Evolutionary conservation across 129 eudicot genomes (phyloP).

Genomic region (Flaveria sonorensis): DNA sequence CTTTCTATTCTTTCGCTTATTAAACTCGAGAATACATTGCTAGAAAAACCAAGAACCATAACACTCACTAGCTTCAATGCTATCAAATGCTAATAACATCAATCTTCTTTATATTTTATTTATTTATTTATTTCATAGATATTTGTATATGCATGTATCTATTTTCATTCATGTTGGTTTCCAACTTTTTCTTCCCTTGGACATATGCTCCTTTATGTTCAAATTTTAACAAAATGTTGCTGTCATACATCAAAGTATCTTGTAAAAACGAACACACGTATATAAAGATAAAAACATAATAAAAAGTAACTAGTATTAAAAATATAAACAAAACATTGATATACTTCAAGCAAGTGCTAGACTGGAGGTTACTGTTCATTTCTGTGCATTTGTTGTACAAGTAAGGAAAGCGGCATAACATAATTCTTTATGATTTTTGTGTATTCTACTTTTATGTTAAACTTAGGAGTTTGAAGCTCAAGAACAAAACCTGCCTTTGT

Average conservation of each 20-base stretch:
- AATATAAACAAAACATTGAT: too few relatives aligned
- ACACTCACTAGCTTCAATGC: slow-evolving; percentile 29
- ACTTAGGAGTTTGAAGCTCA: too few relatives aligned
- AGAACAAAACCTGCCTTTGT: too few relatives aligned
- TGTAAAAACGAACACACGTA: background rate
- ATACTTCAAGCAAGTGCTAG: too few relatives aligned
- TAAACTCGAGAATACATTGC: background rate
- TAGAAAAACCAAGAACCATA: slow-evolving; percentile 41
- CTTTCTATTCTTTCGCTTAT: too few relatives aligned
- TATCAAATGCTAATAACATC: slow-evolving; percentile 2
- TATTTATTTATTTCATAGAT: background rate
- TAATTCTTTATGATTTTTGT: too few relatives aligned
- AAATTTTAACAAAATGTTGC: slow-evolving; percentile 32
- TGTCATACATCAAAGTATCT: background rate
- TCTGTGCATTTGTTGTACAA: too few relatives aligned
- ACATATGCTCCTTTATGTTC: slow-evolving; percentile 14
- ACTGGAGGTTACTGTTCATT: too few relatives aligned
- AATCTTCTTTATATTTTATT: background rate
- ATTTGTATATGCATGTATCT: slow-evolving; percentile 9
- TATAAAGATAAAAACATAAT: background rate
- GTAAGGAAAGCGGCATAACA: too few relatives aligned
- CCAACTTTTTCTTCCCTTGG: slow-evolving; percentile 23
- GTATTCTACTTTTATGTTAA: too few relatives aligned
- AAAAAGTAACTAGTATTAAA: background rate
- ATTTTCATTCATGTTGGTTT: slow-evolving; percentile 22